Conservation (phyloP, 2,329 filamentous ascomycete species). For the Sporothrix schenckii region DNA sequence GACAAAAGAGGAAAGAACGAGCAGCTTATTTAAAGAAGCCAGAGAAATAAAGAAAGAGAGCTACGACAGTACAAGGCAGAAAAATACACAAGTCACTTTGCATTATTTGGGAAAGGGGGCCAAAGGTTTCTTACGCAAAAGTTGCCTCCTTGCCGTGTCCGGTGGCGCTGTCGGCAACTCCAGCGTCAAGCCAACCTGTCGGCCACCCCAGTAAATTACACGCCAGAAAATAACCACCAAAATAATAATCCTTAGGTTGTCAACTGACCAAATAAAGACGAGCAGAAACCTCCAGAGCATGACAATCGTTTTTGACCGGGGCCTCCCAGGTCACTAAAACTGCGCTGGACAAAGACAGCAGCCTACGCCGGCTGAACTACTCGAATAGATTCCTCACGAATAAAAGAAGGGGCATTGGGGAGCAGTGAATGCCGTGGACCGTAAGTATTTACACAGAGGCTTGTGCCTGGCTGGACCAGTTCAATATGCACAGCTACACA, state of each 20-base stretch:
- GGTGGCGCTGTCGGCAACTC: constrained; percentile 28
- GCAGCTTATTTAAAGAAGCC: background rate
- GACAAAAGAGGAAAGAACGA: constrained; percentile 9
- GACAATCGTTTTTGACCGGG: background rate
- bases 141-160: constrained; percentile 24
- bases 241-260: background rate
- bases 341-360: background rate
- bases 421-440: background rate
- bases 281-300: background rate
- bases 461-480: background rate
- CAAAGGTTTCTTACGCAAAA: constrained; percentile 16
- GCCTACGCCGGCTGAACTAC: background rate
- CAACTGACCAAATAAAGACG: background rate
- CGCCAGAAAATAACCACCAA: background rate
- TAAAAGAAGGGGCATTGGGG: background rate
- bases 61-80: too few relatives aligned
- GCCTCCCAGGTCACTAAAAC: constrained; percentile 21
- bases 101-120: background rate
- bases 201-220: background rate
- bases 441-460: background rate
- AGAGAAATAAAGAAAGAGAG: background rate
- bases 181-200: background rate
- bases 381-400: background rate
- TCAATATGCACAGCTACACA: constrained; percentile 6
- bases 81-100: constrained; percentile 1